A percentile compares a stretch with the other conserved stretches of the same genome.
Evolutionary conservation across 768 basidiomycete genomes (phyloP).

Genomic region (Termitomyces sp.): DNA sequence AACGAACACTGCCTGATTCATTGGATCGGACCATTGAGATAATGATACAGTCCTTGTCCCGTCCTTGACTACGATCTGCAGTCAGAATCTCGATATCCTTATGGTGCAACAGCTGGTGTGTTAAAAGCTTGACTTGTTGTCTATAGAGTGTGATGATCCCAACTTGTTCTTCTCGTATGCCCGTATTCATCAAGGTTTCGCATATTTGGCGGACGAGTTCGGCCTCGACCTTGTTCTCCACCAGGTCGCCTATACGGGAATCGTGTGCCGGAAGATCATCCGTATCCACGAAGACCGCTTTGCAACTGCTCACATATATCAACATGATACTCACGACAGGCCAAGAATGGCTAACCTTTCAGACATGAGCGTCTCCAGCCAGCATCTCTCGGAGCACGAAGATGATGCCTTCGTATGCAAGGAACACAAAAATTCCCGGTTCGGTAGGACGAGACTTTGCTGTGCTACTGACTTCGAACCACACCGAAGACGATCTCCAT

Average conservation of each 20-base stretch:
- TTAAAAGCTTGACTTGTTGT: slow-evolving; percentile 91
- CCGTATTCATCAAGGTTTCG: slow-evolving; percentile 61
- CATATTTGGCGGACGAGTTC: slow-evolving; percentile 64
- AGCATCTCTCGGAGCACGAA: slow-evolving; percentile 50
- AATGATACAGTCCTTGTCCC: slow-evolving; percentile 94
- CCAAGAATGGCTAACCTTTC: slow-evolving; percentile 51
- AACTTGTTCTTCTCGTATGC: slow-evolving; percentile 68
- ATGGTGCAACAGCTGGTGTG: slow-evolving; percentile 55
- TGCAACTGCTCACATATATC: slow-evolving; percentile 51
- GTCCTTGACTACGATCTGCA: slow-evolving; percentile 89
- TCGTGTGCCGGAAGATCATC: slow-evolving; percentile 79
- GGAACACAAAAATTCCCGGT: slow-evolving; percentile 38
- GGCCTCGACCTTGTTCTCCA: slow-evolving; percentile 88
- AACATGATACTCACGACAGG: neutral
- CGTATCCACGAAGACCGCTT: slow-evolving; percentile 93
- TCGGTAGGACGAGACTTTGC: slow-evolving; percentile 53
- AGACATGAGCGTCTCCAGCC: slow-evolving; percentile 65
- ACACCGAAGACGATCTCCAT: slow-evolving; percentile 72
- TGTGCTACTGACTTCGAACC: slow-evolving; percentile 73
- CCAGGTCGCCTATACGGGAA: slow-evolving; percentile 80
- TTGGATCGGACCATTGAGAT: slow-evolving; percentile 94
- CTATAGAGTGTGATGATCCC: slow-evolving; percentile 91
- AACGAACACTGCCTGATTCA: slow-evolving; percentile 66
- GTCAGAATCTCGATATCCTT: slow-evolving; percentile 81
- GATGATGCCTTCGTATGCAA: slow-evolving; percentile 39